Conservation (phyloP, 1,139 yeast species). For the Blastobotrys buckinghamii region DNA sequence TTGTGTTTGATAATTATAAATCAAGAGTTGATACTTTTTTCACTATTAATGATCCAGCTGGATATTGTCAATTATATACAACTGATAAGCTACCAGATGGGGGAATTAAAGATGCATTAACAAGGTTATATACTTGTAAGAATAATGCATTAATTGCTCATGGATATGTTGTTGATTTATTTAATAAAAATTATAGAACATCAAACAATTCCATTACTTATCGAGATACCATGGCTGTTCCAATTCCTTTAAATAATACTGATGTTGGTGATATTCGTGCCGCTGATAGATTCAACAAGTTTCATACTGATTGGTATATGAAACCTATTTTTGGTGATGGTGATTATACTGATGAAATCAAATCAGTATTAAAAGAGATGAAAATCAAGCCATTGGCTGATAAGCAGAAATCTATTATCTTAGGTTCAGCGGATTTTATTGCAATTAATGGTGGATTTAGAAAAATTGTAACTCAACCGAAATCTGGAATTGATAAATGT, state of each 20-base stretch:
- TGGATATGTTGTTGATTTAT: conserved; percentile 30
- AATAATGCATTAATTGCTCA: conserved; percentile 33
- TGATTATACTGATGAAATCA: conserved; percentile 29
- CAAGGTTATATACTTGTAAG: conserved; percentile 18
- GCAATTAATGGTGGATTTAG: conserved; percentile 35
- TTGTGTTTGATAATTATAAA: conserved; percentile 33
- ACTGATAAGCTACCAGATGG: not conserved
- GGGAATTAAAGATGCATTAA: not conserved
- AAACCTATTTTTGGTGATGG: conserved; percentile 32
- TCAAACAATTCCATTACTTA: conserved; percentile 26
- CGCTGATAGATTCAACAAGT: conserved; percentile 30
- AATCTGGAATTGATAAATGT: conserved; percentile 29
- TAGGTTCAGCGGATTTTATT: conserved; percentile 32
- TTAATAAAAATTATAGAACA: conserved; percentile 28
- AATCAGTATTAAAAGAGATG: conserved; percentile 22
- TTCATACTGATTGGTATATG: conserved; percentile 29
- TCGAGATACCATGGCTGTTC: conserved; percentile 16
- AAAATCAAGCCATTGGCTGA: conserved; percentile 27
- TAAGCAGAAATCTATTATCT: conserved; percentile 24
- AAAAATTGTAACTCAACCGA: conserved; percentile 27
- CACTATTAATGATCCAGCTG: conserved; percentile 33
- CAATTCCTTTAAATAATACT: not conserved
- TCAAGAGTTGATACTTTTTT: conserved; percentile 36
- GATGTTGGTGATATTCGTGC: conserved; percentile 12
- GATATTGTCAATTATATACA: conserved; percentile 9